Evolutionary conservation across 2,329 filamentous ascomycete genomes (phyloP).

Genomic region (Colletotrichum gigasporum): DNA sequence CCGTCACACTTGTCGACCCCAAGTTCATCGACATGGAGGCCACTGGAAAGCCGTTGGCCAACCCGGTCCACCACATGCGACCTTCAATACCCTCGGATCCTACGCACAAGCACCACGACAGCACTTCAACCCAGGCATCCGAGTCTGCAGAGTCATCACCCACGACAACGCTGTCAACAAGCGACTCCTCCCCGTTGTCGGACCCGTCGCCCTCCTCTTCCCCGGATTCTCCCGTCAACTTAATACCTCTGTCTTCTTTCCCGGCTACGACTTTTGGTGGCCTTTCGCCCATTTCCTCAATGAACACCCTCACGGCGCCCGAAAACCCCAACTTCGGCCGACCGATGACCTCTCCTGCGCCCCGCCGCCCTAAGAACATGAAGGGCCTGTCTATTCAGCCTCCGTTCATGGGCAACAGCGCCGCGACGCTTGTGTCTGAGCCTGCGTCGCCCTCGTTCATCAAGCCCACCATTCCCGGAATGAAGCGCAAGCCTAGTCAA

Average conservation of each 20-base stretch:
- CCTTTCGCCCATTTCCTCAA: slow-evolving; percentile 45
- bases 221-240: slow-evolving; percentile 85
- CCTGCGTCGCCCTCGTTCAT: slow-evolving; percentile 82
- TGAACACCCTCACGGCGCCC: slow-evolving; percentile 58
- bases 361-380: slow-evolving; percentile 80
- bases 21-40: slow-evolving; percentile 60
- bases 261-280: slow-evolving; percentile 66
- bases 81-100: slow-evolving; percentile 54
- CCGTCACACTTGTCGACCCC: slow-evolving; percentile 63
- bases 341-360: slow-evolving; percentile 75
- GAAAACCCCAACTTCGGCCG: slow-evolving; percentile 54
- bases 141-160: slow-evolving; percentile 94
- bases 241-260: slow-evolving; percentile 77
- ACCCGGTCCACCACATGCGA: slow-evolving; percentile 48
- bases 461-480: slow-evolving; percentile 77
- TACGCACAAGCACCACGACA: slow-evolving; percentile 77
- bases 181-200: slow-evolving; percentile 88
- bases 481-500: slow-evolving; percentile 80
- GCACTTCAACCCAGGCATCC: slow-evolving; percentile 79
- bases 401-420: slow-evolving; percentile 58
- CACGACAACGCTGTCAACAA: slow-evolving; percentile 91
- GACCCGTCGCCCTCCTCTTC: slow-evolving; percentile 93
- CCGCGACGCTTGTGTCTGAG: slow-evolving; percentile 63
- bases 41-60: slow-evolving; percentile 47
- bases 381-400: slow-evolving; percentile 85